A percentile compares a stretch with the other conserved stretches of the same genome.
Evolutionary conservation across 805 yeast species (phyloP).

Genomic region (Teunomyces lycoperdinae): DNA sequence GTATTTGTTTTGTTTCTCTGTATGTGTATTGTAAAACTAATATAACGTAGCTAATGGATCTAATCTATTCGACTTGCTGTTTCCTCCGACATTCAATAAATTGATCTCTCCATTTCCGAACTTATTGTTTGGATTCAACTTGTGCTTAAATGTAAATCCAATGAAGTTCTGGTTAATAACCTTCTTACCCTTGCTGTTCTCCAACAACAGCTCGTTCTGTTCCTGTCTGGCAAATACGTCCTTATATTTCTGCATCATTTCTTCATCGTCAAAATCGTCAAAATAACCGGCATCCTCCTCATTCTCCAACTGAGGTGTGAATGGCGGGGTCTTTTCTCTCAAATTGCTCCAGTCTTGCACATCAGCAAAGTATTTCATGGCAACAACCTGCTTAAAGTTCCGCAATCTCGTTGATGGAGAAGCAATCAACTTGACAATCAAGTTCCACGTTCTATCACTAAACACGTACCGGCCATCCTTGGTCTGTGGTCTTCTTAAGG

Average conservation of each 20-base stretch:
- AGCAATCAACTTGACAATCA: slow-evolving; percentile 76
- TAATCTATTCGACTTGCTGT: slow-evolving; percentile 23
- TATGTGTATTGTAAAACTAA: slow-evolving; percentile 10
- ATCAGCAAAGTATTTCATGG: slow-evolving; percentile 80
- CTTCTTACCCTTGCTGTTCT: slow-evolving; percentile 45
- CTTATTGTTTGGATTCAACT: slow-evolving; percentile 53
- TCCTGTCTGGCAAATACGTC: slow-evolving; percentile 93
- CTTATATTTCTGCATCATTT: slow-evolving; percentile 95
- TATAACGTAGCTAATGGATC: slow-evolving; percentile 46
- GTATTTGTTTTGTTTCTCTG: neutral
- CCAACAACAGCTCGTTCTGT: slow-evolving; percentile 78
- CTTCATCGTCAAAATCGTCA: slow-evolving; percentile 95
- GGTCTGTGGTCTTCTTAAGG: slow-evolving; percentile 84
- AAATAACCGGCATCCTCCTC: slow-evolving; percentile 99
- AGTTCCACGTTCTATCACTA: slow-evolving; percentile 94
- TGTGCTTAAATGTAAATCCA: slow-evolving; percentile 95
- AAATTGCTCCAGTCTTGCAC: slow-evolving; percentile 67
- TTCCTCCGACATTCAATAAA: slow-evolving; percentile 25
- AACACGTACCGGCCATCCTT: slow-evolving; percentile 90
- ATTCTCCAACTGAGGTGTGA: slow-evolving; percentile 92
- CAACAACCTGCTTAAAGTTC: slow-evolving; percentile 76
- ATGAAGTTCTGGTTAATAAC: slow-evolving; percentile 61
- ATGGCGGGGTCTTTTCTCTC: slow-evolving; percentile 80
- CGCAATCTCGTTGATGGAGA: slow-evolving; percentile 72
- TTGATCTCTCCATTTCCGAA: slow-evolving; percentile 38